phyloP scores from a whole-genome alignment of 208 protist genomes.

The Leishmania mexicana region DNA sequence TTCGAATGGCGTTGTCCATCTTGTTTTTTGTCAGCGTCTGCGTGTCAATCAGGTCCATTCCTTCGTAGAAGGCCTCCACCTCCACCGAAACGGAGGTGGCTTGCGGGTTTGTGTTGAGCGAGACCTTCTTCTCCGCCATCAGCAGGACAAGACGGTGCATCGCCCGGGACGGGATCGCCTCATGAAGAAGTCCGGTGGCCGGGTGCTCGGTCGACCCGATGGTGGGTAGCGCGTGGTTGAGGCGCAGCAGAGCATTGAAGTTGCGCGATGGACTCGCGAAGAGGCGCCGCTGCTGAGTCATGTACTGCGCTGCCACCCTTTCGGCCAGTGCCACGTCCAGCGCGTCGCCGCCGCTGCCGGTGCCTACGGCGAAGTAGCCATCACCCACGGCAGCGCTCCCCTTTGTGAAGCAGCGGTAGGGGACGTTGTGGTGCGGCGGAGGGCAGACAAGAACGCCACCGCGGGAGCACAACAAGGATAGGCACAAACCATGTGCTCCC shows the following conservation, averaged over 20 bases:
- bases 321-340: slow-evolving; percentile 70
- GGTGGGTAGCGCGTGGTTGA: slow-evolving; percentile 25
- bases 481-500: slow-evolving; percentile 70
- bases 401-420: slow-evolving; percentile 44
- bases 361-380: slow-evolving; percentile 26
- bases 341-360: slow-evolving; percentile 61
- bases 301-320: slow-evolving; percentile 73
- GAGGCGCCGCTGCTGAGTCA: slow-evolving; percentile 63
- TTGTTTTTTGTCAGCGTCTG: slow-evolving; percentile 67
- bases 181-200: slow-evolving; percentile 37
- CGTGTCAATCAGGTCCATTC: slow-evolving; percentile 84
- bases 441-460: slow-evolving; percentile 59
- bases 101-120: slow-evolving; percentile 66
- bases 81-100: slow-evolving; percentile 70
- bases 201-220: slow-evolving; percentile 29
- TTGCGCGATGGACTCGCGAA: slow-evolving; percentile 50
- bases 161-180: slow-evolving; percentile 71
- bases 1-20: slow-evolving; percentile 67
- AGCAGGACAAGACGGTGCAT: slow-evolving; percentile 64
- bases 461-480: slow-evolving; percentile 49
- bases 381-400: slow-evolving; percentile 11
- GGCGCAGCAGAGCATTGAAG: slow-evolving; percentile 29
- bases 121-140: slow-evolving; percentile 83
- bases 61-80: slow-evolving; percentile 89
- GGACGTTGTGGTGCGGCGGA: slow-evolving; percentile 20